Evolutionary conservation across 2,329 filamentous ascomycete species (phyloP), one percentile per base, ranked within the genome.

Genomic region (Ophiostoma sp.): DNA sequence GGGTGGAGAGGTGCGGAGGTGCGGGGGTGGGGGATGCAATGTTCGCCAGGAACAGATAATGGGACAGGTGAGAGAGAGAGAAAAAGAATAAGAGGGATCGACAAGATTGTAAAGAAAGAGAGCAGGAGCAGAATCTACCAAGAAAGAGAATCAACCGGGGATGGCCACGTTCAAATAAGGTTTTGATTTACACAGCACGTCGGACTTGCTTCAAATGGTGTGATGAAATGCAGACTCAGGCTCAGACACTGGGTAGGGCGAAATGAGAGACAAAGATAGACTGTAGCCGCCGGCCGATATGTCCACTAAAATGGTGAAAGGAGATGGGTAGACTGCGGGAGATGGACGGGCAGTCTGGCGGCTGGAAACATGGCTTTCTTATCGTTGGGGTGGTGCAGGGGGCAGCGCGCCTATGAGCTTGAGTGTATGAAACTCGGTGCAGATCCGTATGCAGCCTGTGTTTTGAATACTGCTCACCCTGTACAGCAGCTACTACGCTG

Each of bases 31-130:
- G 36, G 52, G 13, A 27, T 20, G 64, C 8, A 65, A 62, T n/a
- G 60, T 57, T 70, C 52, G 48, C 67, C 66, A 67, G 68, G 36
- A 68, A 71, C 44, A 31, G 23, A 69, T 23, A 44, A 57, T 36
- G 33, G 5, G 13, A 41, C 6, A 17, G 20, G 13, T 1, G 62
- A 23, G 52, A 31, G 1, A 66, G 8, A 33, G 17, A 44, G 52
- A 48, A 64, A 36, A 23, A 39, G 27, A 36, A 67, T 20, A 67
- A 36, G 39, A 36, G 41, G 52, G 35, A 20, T 7, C 8, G 44
- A 67, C 8, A 2, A 60, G 4, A 31, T 5, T 15, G 23, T n/a
- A n/a, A 41, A 27, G 8, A 36, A 67, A 68, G 33, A 54, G 36
- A 35, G 31, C 48, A 67, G 52, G 39, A 35, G 17, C 27, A 31